Percentiles rank a stretch among this genome's conserved stretches.
These are phyloP conservation scores for Roridomyces roridus DNA, from an alignment of 768 basidiomycete genomes.

Conservation along the genomic window DNA sequence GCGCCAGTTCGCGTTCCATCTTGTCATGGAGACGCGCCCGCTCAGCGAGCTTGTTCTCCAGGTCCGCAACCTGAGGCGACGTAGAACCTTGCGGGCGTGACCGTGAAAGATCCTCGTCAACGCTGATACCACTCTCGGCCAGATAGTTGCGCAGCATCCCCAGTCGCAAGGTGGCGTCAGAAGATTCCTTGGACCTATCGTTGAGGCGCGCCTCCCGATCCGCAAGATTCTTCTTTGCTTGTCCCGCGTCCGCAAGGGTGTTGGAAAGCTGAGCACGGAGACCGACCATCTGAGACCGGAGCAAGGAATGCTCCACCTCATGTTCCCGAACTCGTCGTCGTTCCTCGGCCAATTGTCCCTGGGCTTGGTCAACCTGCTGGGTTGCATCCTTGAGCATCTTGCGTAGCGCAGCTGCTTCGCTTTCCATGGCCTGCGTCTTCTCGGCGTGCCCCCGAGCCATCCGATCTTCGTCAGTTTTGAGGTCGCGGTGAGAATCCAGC, in stretches of 20 bases:
- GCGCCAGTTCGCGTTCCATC: slow-evolving; percentile 77
- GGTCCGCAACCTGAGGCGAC: slow-evolving; percentile 63
- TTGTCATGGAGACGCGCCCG: slow-evolving; percentile 73
- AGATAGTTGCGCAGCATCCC: slow-evolving; percentile 86
- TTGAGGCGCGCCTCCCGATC: slow-evolving; percentile 69
- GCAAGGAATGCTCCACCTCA: slow-evolving; percentile 64
- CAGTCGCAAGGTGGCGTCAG: slow-evolving; percentile 76
- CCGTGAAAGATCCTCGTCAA: slow-evolving; percentile 74
- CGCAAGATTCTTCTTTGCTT: slow-evolving; percentile 70
- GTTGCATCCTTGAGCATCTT: slow-evolving; percentile 81
- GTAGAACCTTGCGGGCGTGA: slow-evolving; percentile 44
- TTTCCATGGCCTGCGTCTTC: slow-evolving; percentile 80
- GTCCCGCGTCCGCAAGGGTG: slow-evolving; percentile 71
- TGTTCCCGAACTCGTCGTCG: slow-evolving; percentile 66
- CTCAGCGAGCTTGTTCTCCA: slow-evolving; percentile 82
- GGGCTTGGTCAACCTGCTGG: slow-evolving; percentile 72
- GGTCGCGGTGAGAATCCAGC: slow-evolving; percentile 85
- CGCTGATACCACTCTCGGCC: slow-evolving; percentile 83
- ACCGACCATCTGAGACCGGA: slow-evolving; percentile 77
- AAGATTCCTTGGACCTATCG: slow-evolving; percentile 67
- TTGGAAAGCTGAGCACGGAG: slow-evolving; percentile 76
- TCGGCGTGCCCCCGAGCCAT: slow-evolving; percentile 78
- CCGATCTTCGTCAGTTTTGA: slow-evolving; percentile 85
- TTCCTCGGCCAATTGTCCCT: slow-evolving; percentile 70
- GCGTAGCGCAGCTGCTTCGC: slow-evolving; percentile 76